Percentiles rank a stretch among this genome's conserved stretches.
Evolutionary conservation across 2,329 filamentous ascomycete genomes (phyloP).

Genomic region (Aspergillus quadrilineatus): DNA sequence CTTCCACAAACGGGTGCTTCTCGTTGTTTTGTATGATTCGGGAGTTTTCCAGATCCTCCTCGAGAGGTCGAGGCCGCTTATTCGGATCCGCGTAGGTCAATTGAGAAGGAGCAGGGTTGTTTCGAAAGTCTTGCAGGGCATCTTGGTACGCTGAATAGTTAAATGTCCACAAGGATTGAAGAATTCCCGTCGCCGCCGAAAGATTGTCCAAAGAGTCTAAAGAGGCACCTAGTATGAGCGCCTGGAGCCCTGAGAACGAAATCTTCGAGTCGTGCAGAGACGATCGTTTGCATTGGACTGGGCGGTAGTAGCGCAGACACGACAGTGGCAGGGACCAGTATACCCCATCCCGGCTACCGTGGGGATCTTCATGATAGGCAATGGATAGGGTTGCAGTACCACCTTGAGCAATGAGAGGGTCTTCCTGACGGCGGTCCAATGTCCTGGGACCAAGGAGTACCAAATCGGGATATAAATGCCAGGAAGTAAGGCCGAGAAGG

Average conservation of each 20-base stretch:
- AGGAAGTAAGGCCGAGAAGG: slow-evolving; percentile 8
- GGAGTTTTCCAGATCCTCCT: neutral
- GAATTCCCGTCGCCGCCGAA: neutral
- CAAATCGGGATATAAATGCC: slow-evolving; percentile 11
- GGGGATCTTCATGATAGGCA: neutral
- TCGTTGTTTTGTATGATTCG: neutral
- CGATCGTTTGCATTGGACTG: slow-evolving; percentile 1
- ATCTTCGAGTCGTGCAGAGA: slow-evolving; percentile 9
- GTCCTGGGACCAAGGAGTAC: slow-evolving; percentile 1
- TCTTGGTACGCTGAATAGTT: neutral
- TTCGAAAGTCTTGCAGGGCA: neutral
- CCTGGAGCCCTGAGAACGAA: neutral
- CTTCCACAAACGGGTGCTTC: neutral
- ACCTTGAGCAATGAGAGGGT: neutral
- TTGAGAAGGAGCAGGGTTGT: neutral
- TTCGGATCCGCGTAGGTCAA: neutral
- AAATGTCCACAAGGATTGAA: neutral
- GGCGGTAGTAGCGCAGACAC: slow-evolving; percentile 12
- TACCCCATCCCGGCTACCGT: slow-evolving; percentile 6
- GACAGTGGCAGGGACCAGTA: slow-evolving; percentile 16
- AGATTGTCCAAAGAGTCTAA: neutral
- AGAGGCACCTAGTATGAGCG: slow-evolving; percentile 3
- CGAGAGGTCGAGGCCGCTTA: neutral
- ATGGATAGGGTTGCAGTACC: slow-evolving; percentile 8
- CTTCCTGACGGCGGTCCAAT: neutral